Evolutionary conservation across 1,284 basidiomycete species (phyloP), one percentile per base, ranked within the genome.

Genomic region (Fomes fomentarius): DNA sequence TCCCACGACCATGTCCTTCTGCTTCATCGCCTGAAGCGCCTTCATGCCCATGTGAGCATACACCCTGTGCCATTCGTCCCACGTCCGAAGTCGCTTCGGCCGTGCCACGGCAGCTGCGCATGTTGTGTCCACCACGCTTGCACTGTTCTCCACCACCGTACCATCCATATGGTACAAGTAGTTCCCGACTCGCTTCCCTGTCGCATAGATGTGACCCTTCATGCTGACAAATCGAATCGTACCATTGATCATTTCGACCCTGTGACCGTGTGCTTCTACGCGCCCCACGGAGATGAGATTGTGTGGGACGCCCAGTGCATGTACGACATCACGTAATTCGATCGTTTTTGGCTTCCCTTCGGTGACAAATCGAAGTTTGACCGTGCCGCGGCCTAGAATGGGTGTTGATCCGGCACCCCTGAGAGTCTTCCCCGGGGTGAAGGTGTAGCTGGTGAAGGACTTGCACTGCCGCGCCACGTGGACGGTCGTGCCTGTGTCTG

Each of bases 201-300:
- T n/a, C n/a, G n/a, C n/a, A n/a, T n/a, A n/a, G n/a, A n/a, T n/a
- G n/a, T n/a, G n/a, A n/a, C n/a, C n/a, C n/a, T 45, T 40, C 12
- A 26, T 48, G 35, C 49, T 45, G 4, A n/a, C 26, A 28, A n/a
- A n/a, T n/a, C n/a, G n/a, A n/a, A n/a, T n/a, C n/a, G n/a, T n/a
- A n/a, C n/a, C n/a, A n/a, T n/a, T n/a, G n/a, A n/a, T n/a, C n/a
- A n/a, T n/a, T n/a, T n/a, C n/a, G n/a, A n/a, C n/a, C n/a, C n/a
- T n/a, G n/a, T n/a, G n/a, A n/a, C n/a, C n/a, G n/a, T n/a, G n/a
- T n/a, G n/a, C n/a, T n/a, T n/a, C n/a, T n/a, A 63, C 40, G 1
- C 62, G 50, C 14, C 67, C 65, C 14, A 74, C 46, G 1, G 71
- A 73, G 10, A 76, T 58, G 2, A 75, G 66, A 40, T 74, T 74